Conservation (phyloP, 106 monocot genomes). For the Phalaenopsis aphrodite region DNA sequence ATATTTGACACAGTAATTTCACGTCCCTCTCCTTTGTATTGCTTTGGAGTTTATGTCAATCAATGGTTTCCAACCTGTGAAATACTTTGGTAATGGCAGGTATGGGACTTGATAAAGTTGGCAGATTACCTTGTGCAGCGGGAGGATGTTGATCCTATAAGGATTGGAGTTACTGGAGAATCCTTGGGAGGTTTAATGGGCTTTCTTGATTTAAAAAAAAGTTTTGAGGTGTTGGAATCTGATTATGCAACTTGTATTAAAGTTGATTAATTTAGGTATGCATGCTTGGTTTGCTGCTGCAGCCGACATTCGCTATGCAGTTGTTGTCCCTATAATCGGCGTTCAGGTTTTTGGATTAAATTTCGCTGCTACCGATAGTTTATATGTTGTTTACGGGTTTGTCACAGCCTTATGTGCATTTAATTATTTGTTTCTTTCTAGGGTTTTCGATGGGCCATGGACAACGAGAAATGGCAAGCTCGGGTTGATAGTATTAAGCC, state of each 20-base stretch:
- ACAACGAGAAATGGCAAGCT: constrained; percentile 88
- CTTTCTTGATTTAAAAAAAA: background rate
- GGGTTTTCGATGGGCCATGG: constrained; percentile 90
- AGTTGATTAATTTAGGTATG: constrained; percentile 56
- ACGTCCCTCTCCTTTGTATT: background rate
- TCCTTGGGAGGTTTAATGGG: constrained; percentile 79
- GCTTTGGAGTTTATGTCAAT: background rate
- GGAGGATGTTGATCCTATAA: constrained; percentile 67
- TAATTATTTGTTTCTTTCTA: constrained; percentile 9
- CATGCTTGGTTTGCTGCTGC: constrained; percentile 99
- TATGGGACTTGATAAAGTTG: constrained; percentile 94
- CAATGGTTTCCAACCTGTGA: background rate
- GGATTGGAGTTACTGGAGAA: constrained; percentile 94
- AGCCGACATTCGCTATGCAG: constrained; percentile 69
- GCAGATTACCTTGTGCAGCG: constrained; percentile 81
- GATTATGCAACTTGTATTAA: constrained; percentile 5
- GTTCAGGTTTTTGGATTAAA: constrained; percentile 63
- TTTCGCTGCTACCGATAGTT: background rate
- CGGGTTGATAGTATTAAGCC: constrained; percentile 80
- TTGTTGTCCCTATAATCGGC: constrained; percentile 88
- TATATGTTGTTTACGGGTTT: background rate
- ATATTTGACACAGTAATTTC: constrained; percentile 81
- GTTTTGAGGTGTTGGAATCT: background rate
- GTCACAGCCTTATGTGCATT: background rate
- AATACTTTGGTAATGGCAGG: constrained; percentile 29